Evolutionary conservation across 768 basidiomycete genomes (phyloP).

Genomic region (Mycena haematopus): DNA sequence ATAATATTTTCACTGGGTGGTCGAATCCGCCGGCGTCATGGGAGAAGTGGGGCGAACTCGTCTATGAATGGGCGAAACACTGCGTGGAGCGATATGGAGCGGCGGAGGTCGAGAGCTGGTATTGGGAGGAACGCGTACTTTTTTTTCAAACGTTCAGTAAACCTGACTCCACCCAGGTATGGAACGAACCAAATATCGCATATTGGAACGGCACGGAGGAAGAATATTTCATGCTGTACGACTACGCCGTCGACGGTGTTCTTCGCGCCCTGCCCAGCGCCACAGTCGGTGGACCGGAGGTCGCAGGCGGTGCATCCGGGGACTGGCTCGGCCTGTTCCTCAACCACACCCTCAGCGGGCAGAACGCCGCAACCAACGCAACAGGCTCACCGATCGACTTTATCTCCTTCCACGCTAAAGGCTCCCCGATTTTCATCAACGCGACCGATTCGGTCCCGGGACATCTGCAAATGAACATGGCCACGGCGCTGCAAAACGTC

Average conservation of each 20-base stretch:
- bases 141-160: slow-evolving; percentile 2
- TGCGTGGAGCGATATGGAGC: slow-evolving; percentile 28
- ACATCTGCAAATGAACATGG: slow-evolving; percentile 30
- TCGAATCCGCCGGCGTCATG: slow-evolving; percentile 27
- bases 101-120: slow-evolving; percentile 27
- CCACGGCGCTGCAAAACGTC: slow-evolving; percentile 24
- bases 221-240: slow-evolving; percentile 29
- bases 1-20: slow-evolving; percentile 29
- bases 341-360: slow-evolving; percentile 26
- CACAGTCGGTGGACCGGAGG: slow-evolving; percentile 27
- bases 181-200: slow-evolving; percentile 29
- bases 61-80: slow-evolving; percentile 27
- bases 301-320: slow-evolving; percentile 26
- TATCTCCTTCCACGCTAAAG: slow-evolving; percentile 30
- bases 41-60: slow-evolving; percentile 27
- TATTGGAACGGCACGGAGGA: slow-evolving; percentile 30
- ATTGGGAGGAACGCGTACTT: slow-evolving; percentile 26
- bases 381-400: slow-evolving; percentile 28
- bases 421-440: slow-evolving; percentile 26
- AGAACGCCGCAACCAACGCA: slow-evolving; percentile 20
- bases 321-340: slow-evolving; percentile 29
- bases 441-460: slow-evolving; percentile 24
- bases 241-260: slow-evolving; percentile 28
- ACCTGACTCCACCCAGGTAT: slow-evolving; percentile 23
- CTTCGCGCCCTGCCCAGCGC: slow-evolving; percentile 28